Evolutionary conservation across 2,329 filamentous ascomycete genomes (phyloP), one percentile per base, ranked within the genome.

Genomic region (Chalaropsis thielavioides): DNA sequence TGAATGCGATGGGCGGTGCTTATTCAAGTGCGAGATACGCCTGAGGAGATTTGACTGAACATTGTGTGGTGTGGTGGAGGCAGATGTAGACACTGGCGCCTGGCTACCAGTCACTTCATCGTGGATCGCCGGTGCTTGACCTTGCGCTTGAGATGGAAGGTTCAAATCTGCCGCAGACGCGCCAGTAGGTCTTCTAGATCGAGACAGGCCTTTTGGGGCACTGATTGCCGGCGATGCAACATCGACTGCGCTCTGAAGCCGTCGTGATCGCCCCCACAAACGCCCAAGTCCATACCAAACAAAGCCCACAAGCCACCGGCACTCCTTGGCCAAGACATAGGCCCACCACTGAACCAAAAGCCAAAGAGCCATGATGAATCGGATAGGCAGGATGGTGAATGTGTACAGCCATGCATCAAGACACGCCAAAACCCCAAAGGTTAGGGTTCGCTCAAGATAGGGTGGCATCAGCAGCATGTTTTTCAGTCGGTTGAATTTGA

Each of bases 371-470:
- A 92, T 88, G 64, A 88, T 74, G 70, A 99, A 97, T 1, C 94
- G 83, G 67, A 99, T 81, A 0, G 94, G 94, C 0, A 99, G 78
- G 56, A 99, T 96, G 0, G 94, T 99, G 70, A 99, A 95, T 0
- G 90, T 95, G 75, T 96, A 94, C 0, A 99, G 82, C 91, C 92
- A 99, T 1, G 92, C 89, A 73, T 99, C 94, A 5, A 99, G 79
- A 75, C 94, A 99, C 6, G 92, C 92, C 41, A 97, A 76, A 0
- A 89, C 86, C 6, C 94, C 94, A 75, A 99, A 97, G 67, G 86
- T 84, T 5, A 99, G 81, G 0, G 92, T 87, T 58, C 87, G 83
- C 75, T 99, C 94, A 4, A 99, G 80, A 67, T 88, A 89, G 0
- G 84, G 82, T 0, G 92, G 91, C 2, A 99, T 77, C 31, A 91